Evolutionary conservation across 2,329 filamentous ascomycete genomes (phyloP).

Genomic region (Alternaria angustiovoidea): DNA sequence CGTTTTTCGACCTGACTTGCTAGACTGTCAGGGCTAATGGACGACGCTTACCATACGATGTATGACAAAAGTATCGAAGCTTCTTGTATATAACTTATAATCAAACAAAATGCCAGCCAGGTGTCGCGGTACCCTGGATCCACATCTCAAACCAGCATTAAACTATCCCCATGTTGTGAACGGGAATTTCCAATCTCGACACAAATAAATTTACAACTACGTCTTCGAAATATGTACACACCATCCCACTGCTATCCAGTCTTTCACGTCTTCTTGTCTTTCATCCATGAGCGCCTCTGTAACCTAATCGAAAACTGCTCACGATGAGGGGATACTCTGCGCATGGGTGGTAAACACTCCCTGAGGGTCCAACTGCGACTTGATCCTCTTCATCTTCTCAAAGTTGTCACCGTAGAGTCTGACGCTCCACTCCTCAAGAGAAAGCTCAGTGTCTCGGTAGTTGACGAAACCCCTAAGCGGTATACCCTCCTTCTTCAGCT

Average conservation of each 20-base stretch:
- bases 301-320: not conserved
- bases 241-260: not conserved
- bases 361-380: conserved; percentile 19
- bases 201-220: not conserved
- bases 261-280: not conserved
- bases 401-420: conserved; percentile 29
- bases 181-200: not conserved
- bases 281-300: not conserved
- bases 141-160: too few species aligned
- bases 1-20: conserved; percentile 63
- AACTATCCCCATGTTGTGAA: too few species aligned
- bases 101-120: not conserved
- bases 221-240: not conserved
- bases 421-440: conserved; percentile 24
- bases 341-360: conserved; percentile 26
- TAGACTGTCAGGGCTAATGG: conserved; percentile 2
- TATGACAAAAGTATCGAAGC: not conserved
- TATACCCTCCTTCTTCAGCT: conserved; percentile 17
- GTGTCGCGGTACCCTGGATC: not conserved
- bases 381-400: conserved; percentile 25
- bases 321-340: conserved; percentile 1
- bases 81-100: not conserved
- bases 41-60: fast-evolving
- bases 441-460: conserved; percentile 28
- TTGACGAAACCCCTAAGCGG: conserved; percentile 29